Conservation (phyloP, 768 basidiomycete genomes). For the Terana coerulea region DNA sequence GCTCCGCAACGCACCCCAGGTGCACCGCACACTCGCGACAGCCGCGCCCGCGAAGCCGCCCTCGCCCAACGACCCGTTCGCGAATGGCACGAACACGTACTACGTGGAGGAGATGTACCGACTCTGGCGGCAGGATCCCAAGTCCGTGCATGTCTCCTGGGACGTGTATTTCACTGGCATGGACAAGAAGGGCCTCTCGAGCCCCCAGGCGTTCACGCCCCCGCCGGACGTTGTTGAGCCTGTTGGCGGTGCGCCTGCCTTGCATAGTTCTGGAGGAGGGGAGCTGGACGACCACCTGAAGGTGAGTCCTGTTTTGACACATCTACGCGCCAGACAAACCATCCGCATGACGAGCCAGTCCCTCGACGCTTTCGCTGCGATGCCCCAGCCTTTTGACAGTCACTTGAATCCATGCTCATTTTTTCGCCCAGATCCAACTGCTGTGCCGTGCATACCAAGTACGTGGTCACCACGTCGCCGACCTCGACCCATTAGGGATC, state of each 20-base stretch:
- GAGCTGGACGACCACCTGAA: conserved; percentile 94
- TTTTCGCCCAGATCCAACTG: conserved; percentile 77
- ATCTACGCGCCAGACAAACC: no score
- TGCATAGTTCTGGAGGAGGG: conserved; percentile 63
- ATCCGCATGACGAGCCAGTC: neutral
- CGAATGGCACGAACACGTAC: conserved; percentile 92
- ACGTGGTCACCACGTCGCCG: conserved; percentile 93
- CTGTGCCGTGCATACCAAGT: conserved; percentile 99
- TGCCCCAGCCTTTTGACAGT: neutral
- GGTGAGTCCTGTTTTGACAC: conserved; percentile 43
- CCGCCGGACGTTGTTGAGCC: conserved; percentile 73
- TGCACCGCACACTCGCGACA: conserved; percentile 37
- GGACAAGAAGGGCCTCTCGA: conserved; percentile 80
- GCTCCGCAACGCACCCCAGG: conserved; percentile 10
- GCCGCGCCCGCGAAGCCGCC: conserved; percentile 44
- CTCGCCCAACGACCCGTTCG: conserved; percentile 81
- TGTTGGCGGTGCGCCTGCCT: conserved; percentile 74
- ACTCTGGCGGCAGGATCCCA: conserved; percentile 86
- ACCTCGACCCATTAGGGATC: conserved; percentile 94
- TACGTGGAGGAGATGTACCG: conserved; percentile 98
- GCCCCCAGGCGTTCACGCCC: conserved; percentile 78
- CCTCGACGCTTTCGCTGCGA: neutral
- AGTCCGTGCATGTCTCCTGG: conserved; percentile 93
- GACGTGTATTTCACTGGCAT: conserved; percentile 90
- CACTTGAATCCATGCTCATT: neutral